Base-by-base conservation (phyloP, 148 eudicot species). In the Fagopyrum homotropicum region DNA sequence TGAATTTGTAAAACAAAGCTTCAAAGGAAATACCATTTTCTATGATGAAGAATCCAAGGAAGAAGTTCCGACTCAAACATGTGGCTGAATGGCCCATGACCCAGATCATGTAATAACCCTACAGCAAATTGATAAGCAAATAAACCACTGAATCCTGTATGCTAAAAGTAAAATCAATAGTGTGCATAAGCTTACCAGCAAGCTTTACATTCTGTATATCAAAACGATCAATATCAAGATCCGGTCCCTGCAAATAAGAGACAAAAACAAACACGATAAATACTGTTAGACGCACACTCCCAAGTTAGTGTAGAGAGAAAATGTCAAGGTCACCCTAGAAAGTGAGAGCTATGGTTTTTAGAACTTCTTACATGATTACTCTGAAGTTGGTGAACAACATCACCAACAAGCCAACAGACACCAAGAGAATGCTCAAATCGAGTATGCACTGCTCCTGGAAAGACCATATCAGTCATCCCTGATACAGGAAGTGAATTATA, bases 41-140 rank as follows among this genome's bases (percentile, higher is more conserved):
- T 75, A 81, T 88, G 90, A 29, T 74, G 60, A 64, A 85, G 86
- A 86, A 90, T 96, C 72, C 74, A 79, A 45, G 97, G 97, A 77
- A 92, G 94, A 80, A 95, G 89, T 55, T 76, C 90, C 6, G 89
- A 84, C 81, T 92, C 97, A 85, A 95, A 92, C 84, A 86, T 82
- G 83, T 95, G 99, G 82, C 98, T 95, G 84, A 90, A 95, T 78
- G 99, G 98, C 73, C 98, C 99, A 76, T 92, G 99, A 69, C 99
- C 99, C 74, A 95, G 81, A 82, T 95, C 96, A 83, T 95, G 99
- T 74, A 92, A 75, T 5, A 95, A 89, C 69, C 99, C 97, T 92
- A 52, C 30, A 66, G 9, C 15, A 35, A 46, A 45, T 16, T 9
- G 29, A 71, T 46, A 71, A 71, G 73, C 52, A 57, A 49, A 49